These are phyloP conservation scores for Cladosporium sp. DNA, from an alignment of 2,329 filamentous ascomycete genomes.

Conservation along the genomic window DNA sequence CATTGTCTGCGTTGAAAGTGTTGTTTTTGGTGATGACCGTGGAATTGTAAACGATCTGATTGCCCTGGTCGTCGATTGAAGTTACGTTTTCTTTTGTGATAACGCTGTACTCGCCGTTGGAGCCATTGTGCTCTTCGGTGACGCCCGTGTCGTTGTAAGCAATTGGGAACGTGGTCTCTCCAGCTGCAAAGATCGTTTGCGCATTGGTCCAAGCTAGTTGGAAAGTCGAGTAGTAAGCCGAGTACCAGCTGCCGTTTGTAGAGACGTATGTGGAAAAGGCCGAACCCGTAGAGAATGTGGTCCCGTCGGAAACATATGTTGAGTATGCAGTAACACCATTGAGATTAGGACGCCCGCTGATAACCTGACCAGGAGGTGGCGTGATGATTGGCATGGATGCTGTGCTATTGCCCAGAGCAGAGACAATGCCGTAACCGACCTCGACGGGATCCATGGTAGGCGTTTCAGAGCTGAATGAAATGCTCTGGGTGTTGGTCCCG, in stretches of 20 bases:
- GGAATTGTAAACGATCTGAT: constrained; percentile 19
- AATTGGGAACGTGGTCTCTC: constrained; percentile 18
- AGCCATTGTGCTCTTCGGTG: constrained; percentile 12
- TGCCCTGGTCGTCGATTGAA: constrained; percentile 10
- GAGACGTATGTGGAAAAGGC: constrained; percentile 26
- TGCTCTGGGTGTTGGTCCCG: constrained; percentile 23
- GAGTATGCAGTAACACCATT: constrained; percentile 22
- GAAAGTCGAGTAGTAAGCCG: constrained; percentile 26
- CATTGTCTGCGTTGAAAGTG: constrained; percentile 22
- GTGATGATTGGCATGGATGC: constrained; percentile 28
- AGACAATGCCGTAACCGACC: constrained; percentile 25
- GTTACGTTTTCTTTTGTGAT: constrained; percentile 18
- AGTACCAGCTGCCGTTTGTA: constrained; percentile 26
- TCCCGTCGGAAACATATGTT: constrained; percentile 27
- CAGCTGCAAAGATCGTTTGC: constrained; percentile 24
- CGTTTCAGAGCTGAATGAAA: constrained; percentile 20
- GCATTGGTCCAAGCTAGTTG: constrained; percentile 26
- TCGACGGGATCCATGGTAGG: constrained; percentile 18
- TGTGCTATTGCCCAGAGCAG: constrained; percentile 25
- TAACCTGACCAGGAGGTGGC: constrained; percentile 19
- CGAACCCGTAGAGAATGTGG: constrained; percentile 28
- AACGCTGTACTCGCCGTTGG: constrained; percentile 18
- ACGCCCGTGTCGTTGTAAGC: constrained; percentile 17
- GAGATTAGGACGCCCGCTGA: constrained; percentile 20
- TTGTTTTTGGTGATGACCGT: constrained; percentile 20